Base-by-base conservation (phyloP, 148 eudicot species). In the Drosera capensis region DNA sequence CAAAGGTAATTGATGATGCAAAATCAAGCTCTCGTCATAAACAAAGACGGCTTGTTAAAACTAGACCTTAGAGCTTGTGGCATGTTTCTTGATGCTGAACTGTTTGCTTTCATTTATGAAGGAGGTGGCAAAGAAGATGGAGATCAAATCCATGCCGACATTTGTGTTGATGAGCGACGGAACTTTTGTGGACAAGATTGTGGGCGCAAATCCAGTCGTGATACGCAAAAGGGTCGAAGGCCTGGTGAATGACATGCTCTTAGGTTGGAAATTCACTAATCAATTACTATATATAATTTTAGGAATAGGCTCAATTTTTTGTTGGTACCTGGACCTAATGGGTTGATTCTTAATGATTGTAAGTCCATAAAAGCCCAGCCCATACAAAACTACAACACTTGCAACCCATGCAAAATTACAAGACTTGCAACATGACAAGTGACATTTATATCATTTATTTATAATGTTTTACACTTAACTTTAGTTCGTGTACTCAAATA, bases 131-230 rank as follows among this genome's bases (percentile, higher is more conserved):
- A 48, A 48, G 36, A 49, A 52, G 57, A 49, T 68, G 65, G 65
- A 48, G 40, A 25, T 68, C 22, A 68, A 68, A 44, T 64, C 65
- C 21, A 63, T 68, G 68, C 73, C 68, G 18, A 68, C 65, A 14
- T 68, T 63, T 54, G 17, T 63, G 53, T 9, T 68, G 62, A 53
- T 68, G 57, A 58, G n/a, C 46, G 36, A 58, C 43, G 73, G 57
- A 54, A 23, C 29, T 8, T 18, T 38, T 20, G 40, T 43, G 34
- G 72, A 68, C 36, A 57, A 25, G 57, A 39, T 68, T 49, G 68
- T 63, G 49, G 68, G 73, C 5, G 57, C 64, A 13, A 68, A 63
- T 19, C 54, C 49, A 37, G 26, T 38, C 19, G 60, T 25, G 34
- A 23, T 62, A 1, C 21, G n/a, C 20, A 62, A 57, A 28, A 57